Evolutionary conservation across 2,329 filamentous ascomycete genomes (phyloP).

Genomic region (Aspergillus oerlinghausenensis): DNA sequence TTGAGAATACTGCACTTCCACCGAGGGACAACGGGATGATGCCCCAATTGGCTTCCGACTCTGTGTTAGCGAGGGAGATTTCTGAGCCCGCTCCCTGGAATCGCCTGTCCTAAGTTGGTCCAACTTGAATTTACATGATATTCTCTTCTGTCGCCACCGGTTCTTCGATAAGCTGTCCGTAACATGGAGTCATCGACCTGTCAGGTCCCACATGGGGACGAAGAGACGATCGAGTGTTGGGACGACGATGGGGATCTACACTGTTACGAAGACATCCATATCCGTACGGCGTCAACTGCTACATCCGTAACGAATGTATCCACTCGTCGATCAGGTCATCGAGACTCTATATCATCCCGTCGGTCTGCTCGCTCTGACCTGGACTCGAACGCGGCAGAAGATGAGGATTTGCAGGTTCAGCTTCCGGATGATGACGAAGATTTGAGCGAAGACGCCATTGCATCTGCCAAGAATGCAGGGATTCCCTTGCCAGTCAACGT

Average conservation of each 20-base stretch:
- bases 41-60: constrained; percentile 15
- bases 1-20: not conserved
- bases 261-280: constrained; percentile 43
- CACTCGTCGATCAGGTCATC: constrained; percentile 45
- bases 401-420: constrained; percentile 85
- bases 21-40: constrained; percentile 23
- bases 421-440: constrained; percentile 79
- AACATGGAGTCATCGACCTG: constrained; percentile 38
- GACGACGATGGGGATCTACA: constrained; percentile 48
- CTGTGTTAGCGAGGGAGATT: constrained; percentile 18
- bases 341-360: constrained; percentile 77
- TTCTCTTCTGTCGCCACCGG: not conserved
- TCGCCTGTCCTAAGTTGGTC: not conserved
- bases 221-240: constrained; percentile 45
- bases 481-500: constrained; percentile 87
- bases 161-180: constrained; percentile 1
- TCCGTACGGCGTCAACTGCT: constrained; percentile 42
- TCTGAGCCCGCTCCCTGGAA: constrained; percentile 16
- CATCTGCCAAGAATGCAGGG: constrained; percentile 79
- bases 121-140: not conserved
- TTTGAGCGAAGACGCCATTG: constrained; percentile 79
- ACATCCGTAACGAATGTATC: constrained; percentile 44
- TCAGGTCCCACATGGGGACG: constrained; percentile 28
- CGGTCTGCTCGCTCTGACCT: constrained; percentile 78
- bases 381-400: constrained; percentile 64